Evolutionary conservation across 371 early-diverging fungal genomes (phyloP), one percentile per base, ranked within the genome.

Genomic region (Apophysomyces variabilis): DNA sequence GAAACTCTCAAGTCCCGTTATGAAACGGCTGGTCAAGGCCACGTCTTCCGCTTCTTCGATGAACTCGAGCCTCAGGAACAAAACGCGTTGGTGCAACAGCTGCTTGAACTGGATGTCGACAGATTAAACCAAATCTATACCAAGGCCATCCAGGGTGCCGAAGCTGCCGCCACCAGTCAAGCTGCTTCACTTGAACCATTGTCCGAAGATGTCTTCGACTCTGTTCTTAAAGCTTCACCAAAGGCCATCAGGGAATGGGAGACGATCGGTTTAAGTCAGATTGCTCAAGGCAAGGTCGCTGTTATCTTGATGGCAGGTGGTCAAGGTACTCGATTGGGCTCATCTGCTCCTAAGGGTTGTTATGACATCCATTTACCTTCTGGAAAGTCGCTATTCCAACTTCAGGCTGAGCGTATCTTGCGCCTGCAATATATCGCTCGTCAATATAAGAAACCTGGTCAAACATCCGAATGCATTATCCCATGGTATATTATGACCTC

Each of bases 401-500:
- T 97, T 61, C 97, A 97, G 78, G 97, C 92, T 7, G 93, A 95
- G 80, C 91, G 97, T 64, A 95, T 97, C 72, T 73, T 84, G 41
- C 87, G 92, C 59, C 78, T 98, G 56, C 95, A 97, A 79, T 75
- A 85, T 57, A 69, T 97, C 21, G 95, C 92, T 13, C 77, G 79
- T 65, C 71, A 79, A 65, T 79, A 79, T 64, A 59, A 57, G 32
- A 71, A 69, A 44, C 71, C 78, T 59, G 66, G 59, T 38, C 66
- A 63, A 9, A 66, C 76, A 18, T 7, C 18, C 21, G 54, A 50
- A 50, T 80, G 87, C 38, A 80, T 90, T 54, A 92, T 96, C 64
- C 96, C 95, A 58, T 96, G 95, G 95, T 94, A 94, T 71, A 92
- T 97, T 72, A 97, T 97, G 97, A 94, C 95, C 57, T 95, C 95